Evolutionary conservation across 805 yeast species (phyloP).

Genomic region (Metschnikowia continentalis): DNA sequence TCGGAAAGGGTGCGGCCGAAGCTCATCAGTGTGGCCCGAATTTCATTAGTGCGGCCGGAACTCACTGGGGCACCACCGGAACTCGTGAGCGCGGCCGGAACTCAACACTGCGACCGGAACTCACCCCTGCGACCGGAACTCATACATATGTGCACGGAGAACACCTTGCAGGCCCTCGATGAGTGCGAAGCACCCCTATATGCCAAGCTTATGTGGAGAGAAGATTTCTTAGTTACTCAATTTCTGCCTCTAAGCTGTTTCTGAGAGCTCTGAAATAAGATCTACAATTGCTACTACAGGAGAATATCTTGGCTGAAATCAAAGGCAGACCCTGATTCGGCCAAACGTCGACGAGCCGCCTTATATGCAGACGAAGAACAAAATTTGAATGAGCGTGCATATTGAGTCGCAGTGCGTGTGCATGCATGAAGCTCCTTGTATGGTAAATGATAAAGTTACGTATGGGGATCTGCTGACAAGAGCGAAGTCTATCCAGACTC

Average conservation of each 20-base stretch:
- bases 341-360: not conserved
- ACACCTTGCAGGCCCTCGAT: not conserved
- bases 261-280: no score
- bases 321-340: not conserved
- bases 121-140: not conserved
- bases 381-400: not conserved
- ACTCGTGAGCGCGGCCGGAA: not conserved
- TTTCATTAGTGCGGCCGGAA: not conserved
- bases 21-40: not conserved
- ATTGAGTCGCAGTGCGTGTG: not conserved
- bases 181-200: not conserved
- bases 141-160: not conserved
- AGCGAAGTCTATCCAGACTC: not conserved
- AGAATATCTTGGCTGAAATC: not conserved
- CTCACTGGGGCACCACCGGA: not conserved
- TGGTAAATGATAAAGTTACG: not conserved
- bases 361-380: not conserved
- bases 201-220: not conserved
- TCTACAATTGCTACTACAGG: not conserved
- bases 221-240: no score
- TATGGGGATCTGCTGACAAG: not conserved
- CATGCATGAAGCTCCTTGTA: not conserved
- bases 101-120: not conserved
- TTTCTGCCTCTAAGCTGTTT: no score
- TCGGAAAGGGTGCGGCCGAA: not conserved